A percentile compares a stretch with the other conserved stretches of the same genome.
These are phyloP conservation scores for Diplodia mutila DNA, from an alignment of 2,329 filamentous ascomycete species.

Conservation along the genomic window DNA sequence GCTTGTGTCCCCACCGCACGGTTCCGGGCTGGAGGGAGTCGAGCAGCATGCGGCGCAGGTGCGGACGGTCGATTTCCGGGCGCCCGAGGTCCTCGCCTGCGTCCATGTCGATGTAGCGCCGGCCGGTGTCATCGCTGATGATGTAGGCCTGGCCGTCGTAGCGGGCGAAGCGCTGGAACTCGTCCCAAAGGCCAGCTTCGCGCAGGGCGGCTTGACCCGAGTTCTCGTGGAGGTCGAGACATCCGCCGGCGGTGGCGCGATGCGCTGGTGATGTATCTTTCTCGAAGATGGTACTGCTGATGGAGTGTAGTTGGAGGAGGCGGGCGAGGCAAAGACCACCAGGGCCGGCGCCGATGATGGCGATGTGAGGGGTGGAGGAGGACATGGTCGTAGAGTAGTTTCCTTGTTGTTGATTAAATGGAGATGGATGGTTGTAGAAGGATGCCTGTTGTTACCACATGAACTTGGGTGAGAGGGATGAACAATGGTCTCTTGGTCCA, in stretches of 20 bases:
- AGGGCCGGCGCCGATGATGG: conserved; percentile 46
- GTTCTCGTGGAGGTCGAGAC: conserved; percentile 57
- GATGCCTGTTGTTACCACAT: not conserved
- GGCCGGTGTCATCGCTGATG: conserved; percentile 46
- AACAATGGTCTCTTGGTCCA: not conserved
- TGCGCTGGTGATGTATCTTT: conserved; percentile 45
- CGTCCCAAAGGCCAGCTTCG: conserved; percentile 54
- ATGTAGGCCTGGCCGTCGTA: conserved; percentile 58
- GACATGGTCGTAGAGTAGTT: too few relatives aligned
- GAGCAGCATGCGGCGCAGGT: conserved; percentile 50
- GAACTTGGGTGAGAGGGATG: not conserved
- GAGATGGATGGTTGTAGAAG: not conserved
- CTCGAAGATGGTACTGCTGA: conserved; percentile 55
- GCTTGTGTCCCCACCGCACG: conserved; percentile 49
- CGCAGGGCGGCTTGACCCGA: conserved; percentile 57
- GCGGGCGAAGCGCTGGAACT: conserved; percentile 55
- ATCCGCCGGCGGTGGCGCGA: conserved; percentile 56
- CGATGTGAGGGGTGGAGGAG: conserved; percentile 35
- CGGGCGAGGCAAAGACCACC: conserved; percentile 57
- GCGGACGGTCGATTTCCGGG: conserved; percentile 58
- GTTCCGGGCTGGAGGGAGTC: conserved; percentile 51
- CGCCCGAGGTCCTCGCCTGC: conserved; percentile 37
- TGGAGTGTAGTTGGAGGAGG: conserved; percentile 52
- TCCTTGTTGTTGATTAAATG: not conserved
- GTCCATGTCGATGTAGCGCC: conserved; percentile 33